phyloP scores from a whole-genome alignment of 768 basidiomycete genomes.

The Amanita inopinata region DNA sequence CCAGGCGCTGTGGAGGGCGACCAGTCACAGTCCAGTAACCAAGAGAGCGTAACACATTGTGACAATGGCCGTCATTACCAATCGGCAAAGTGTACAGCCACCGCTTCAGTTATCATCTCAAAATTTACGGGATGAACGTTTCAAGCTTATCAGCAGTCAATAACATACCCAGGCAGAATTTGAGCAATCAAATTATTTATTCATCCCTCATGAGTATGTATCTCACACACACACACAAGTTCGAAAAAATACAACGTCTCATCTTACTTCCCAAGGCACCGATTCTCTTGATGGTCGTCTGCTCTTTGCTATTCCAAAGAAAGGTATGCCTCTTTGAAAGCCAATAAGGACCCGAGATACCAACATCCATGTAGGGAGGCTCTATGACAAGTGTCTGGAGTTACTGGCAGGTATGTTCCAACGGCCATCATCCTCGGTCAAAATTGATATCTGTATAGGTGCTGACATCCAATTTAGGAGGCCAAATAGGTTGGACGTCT shows the following conservation, averaged over 20 bases:
- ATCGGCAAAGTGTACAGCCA: no score
- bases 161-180: no score
- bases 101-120: no score
- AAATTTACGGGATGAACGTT: no score
- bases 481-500: constrained; percentile 82
- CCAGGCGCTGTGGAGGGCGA: constrained; percentile 3
- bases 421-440: constrained; percentile 5
- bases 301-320: constrained; percentile 96
- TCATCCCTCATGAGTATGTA: constrained; percentile 7
- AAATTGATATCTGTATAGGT: constrained; percentile 34
- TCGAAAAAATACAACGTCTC: constrained; percentile 1
- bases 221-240: background rate
- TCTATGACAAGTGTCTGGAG: constrained; percentile 85
- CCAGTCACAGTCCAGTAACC: background rate
- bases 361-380: constrained; percentile 43
- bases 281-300: constrained; percentile 77
- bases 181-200: no score
- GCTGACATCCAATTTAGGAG: constrained; percentile 94
- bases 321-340: constrained; percentile 54
- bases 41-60: no score
- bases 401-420: constrained; percentile 62
- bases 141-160: no score
- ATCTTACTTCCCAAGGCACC: constrained; percentile 32
- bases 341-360: background rate
- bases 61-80: no score